Evolutionary conservation across 2,329 filamentous ascomycete genomes (phyloP), one percentile per base, ranked within the genome.

Genomic region (Davidsoniella virescens): DNA sequence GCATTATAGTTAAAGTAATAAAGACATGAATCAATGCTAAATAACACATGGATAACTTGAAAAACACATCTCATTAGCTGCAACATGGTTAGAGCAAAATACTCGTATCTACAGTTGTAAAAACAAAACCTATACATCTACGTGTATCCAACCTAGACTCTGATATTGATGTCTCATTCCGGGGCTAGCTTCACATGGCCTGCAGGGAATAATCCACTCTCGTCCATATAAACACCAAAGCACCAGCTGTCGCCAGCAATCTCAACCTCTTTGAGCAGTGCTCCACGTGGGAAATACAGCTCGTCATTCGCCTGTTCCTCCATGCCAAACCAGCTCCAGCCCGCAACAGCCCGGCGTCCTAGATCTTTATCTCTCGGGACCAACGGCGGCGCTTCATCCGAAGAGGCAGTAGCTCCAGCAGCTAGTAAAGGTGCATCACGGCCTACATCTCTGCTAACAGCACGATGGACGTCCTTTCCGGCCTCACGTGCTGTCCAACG

Each of bases 201-300:
- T 5, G 80, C 80, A 4, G 88, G 88, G 60, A 95, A 93, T 56
- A 95, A 59, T 0, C 87, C 88, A 57, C 77, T 80, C 20, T 67
- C 68, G 0, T 87, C 87, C 66, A 87, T 87, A 68, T 94, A 95
- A 25, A 79, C 78, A 0, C 90, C 90, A 66, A 82, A 83, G 59
- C 75, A 87, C 88, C 88, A 96, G 62, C 94, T 87, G 16, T 82
- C 84, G 62, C 94, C 94, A 44, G 93, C 78, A 62, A 92, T 84
- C 61, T 90, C 82, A 37, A 83, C 78, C 66, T 96, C 90, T 5
- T 73, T 72, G 12, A 96, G 75, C 63, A 92, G 84, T 0, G 88
- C 87, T 8, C 84, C 80, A 47, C 79, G 80, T 0, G 90, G 90
- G 57, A 96, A 95, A 55, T 80, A 64, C 39, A 96, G 65, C 65